Evolutionary conservation across 352 stramenopile species (phyloP).

Genomic region (Lagenidium giganteum): DNA sequence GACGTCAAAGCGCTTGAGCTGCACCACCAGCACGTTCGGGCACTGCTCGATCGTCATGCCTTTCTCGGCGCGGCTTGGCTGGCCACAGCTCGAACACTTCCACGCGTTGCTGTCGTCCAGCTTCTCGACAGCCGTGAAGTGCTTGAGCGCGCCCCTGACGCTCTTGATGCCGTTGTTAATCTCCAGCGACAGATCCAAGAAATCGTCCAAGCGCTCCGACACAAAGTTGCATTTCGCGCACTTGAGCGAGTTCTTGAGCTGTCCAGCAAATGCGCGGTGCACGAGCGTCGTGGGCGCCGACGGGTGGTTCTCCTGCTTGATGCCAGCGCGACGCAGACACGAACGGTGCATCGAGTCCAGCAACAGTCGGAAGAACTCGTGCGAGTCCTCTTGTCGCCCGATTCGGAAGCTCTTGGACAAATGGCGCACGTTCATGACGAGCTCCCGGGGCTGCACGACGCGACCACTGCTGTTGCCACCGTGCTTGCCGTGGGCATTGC

Average conservation of each 20-base stretch:
- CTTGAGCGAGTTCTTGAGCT: conserved; percentile 77
- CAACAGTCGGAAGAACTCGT: conserved; percentile 89
- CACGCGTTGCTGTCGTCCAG: conserved; percentile 83
- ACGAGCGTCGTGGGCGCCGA: conserved; percentile 70
- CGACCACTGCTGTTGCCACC: conserved; percentile 17
- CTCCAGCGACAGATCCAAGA: conserved; percentile 88
- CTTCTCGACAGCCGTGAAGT: conserved; percentile 81
- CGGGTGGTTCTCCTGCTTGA: conserved; percentile 63
- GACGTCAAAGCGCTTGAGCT: conserved; percentile 89
- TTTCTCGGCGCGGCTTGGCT: conserved; percentile 79
- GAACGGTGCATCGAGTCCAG: conserved; percentile 84
- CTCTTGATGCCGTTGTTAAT: conserved; percentile 71
- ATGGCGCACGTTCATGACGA: conserved; percentile 84
- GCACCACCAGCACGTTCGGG: conserved; percentile 85
- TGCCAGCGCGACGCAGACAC: conserved; percentile 58
- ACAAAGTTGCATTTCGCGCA: conserved; percentile 81
- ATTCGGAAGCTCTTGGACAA: conserved; percentile 85
- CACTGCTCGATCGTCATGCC: conserved; percentile 70
- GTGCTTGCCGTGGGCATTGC: too few species aligned
- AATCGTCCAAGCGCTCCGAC: conserved; percentile 80
- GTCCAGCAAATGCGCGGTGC: conserved; percentile 82
- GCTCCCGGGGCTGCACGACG: conserved; percentile 69
- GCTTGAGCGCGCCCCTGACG: conserved; percentile 64
- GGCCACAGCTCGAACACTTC: conserved; percentile 78
- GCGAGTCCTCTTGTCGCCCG: conserved; percentile 86